Evolutionary conservation across 1,284 basidiomycete species (phyloP), one percentile per base, ranked within the genome.

Genomic region (Cutaneotrichosporon sp.): DNA sequence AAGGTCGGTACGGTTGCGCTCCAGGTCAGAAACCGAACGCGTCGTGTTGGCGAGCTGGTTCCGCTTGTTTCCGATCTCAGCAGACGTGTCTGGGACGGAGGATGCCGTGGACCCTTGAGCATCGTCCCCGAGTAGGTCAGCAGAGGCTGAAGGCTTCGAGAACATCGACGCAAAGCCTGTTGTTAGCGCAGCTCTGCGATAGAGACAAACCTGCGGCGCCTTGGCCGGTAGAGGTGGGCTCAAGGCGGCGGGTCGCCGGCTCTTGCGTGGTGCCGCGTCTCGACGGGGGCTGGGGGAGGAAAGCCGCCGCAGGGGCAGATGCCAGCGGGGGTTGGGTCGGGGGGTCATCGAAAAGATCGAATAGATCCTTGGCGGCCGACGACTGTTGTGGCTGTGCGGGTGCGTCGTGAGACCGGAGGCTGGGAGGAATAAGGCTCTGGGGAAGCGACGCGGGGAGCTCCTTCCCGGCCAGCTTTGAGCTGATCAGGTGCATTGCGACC

Each of bases 401-500:
- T 2, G 20, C 18, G 1, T 20, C 36, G 43, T 60, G 61, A 27
- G 42, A 45, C 11, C 80, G 71, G 13, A 80, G 63, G 1, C 69
- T 69, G 0, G 94, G 94, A 5, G 97, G 95, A 11, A 97, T 78
- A 47, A 99, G 83, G 38, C 86, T 85, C 25, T 78, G 74, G 1
- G 94, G 92, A 18, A 99, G 83, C 25, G 82, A 79, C 0, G 82
- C 65, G 0, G 97, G 97, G 25, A 95, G 79, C 1, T 91, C 88
- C 65, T 87, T 87, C n/a, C 95, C 95, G 1, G 86, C 84, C 2
- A 98, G 81, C 76, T 89, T 93, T 69, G 85, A 85, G 77, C 93
- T 91, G 73, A 99, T 98, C 52, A 99, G 85, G 79, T 95, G 87
- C 88, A 97, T 89, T 3, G 95, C 97, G 46, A 99, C 89, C 3